Percentiles rank a stretch among this genome's conserved stretches.
phyloP scores from a whole-genome alignment of 176 grass and related monocot genomes.

The Leersia perrieri region DNA sequence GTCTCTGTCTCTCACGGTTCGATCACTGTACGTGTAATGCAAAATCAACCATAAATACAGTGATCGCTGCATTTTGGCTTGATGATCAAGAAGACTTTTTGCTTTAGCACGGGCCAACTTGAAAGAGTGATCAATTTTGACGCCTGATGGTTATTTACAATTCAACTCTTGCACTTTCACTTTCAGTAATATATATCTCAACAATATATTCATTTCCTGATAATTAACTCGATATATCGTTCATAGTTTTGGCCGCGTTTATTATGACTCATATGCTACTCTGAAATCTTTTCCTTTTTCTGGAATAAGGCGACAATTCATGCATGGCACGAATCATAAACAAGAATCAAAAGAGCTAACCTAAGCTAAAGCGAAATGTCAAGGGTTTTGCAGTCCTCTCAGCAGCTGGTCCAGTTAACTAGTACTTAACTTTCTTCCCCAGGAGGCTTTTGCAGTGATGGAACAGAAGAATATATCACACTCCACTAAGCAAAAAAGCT shows the following conservation, averaged over 20 bases:
- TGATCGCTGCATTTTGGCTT: background rate
- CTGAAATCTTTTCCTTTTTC: background rate
- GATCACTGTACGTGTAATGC: background rate
- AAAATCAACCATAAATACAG: slow-evolving; percentile 28
- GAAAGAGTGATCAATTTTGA: slow-evolving; percentile 10
- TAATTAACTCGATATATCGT: too few relatives aligned
- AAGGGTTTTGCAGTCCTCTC: background rate
- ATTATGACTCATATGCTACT: background rate
- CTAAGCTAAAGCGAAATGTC: background rate
- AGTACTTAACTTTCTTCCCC: slow-evolving; percentile 6
- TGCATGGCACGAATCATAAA: background rate
- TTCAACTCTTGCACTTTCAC: background rate
- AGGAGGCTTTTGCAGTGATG: slow-evolving; percentile 27
- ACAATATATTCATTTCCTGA: too few relatives aligned
- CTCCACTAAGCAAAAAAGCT: slow-evolving; percentile 41
- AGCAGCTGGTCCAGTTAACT: background rate
- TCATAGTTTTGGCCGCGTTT: too few relatives aligned
- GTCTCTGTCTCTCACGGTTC: slow-evolving; percentile 26
- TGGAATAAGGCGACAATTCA: background rate
- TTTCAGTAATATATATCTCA: too few relatives aligned
- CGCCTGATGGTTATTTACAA: background rate
- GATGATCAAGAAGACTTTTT: background rate
- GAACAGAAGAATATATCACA: slow-evolving; percentile 35
- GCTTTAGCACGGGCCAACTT: background rate
- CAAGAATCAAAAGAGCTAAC: background rate